Evolutionary conservation across 305 asterid species (phyloP).

Genomic region (Salvia sclarea): DNA sequence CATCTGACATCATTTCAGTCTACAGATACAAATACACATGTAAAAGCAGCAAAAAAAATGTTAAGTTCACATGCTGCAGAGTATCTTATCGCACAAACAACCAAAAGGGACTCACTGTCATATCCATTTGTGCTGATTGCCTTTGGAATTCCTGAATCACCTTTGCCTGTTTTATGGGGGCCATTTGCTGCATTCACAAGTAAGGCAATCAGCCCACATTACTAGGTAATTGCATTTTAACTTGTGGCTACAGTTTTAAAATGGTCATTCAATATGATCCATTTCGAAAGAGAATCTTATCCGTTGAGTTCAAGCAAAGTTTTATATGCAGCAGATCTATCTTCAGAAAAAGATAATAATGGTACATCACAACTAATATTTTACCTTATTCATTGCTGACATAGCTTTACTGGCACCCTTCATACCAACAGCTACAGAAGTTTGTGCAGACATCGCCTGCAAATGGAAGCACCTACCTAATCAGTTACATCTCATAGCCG

Average conservation of each 20-base stretch:
- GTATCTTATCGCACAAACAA: constrained; percentile 1
- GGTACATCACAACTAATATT: neutral
- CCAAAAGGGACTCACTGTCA: constrained; percentile 65
- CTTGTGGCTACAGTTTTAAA: neutral
- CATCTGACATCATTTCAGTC: constrained; percentile 96
- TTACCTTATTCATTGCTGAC: constrained; percentile 92
- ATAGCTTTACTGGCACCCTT: constrained; percentile 95
- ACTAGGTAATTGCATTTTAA: neutral
- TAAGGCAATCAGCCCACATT: neutral
- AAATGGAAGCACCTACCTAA: constrained; percentile 14
- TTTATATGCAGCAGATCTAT: neutral
- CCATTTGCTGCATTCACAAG: constrained; percentile 75
- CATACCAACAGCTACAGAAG: constrained; percentile 91
- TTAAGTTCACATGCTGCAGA: constrained; percentile 19
- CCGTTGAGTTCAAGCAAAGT: neutral
- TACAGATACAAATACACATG: constrained; percentile 34
- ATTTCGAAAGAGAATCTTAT: neutral
- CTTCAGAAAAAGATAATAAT: neutral
- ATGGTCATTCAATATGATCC: neutral
- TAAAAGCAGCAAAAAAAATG: neutral
- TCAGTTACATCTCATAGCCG: neutral
- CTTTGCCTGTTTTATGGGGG: constrained; percentile 80
- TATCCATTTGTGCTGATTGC: constrained; percentile 92
- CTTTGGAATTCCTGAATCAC: constrained; percentile 86
- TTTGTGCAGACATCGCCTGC: constrained; percentile 91